A percentile compares a stretch with the other conserved stretches of the same genome.
These are phyloP conservation scores for Xylaria longipes DNA, from an alignment of 495 filamentous ascomycete species.

Conservation along the genomic window DNA sequence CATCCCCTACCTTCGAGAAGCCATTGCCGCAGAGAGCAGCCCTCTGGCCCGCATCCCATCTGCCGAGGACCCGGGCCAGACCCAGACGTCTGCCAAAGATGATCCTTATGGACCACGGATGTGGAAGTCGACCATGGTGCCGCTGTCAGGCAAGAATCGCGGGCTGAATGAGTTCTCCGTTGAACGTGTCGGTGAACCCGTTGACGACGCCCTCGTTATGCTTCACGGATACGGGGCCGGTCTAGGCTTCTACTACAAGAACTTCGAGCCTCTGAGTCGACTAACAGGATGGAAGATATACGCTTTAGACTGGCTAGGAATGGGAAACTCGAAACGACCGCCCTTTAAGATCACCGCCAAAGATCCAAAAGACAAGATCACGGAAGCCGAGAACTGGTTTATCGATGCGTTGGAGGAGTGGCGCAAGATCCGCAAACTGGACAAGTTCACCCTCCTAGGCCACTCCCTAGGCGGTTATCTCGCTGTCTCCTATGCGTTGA, in stretches of 20 bases:
- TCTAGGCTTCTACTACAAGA: slow-evolving; percentile 96
- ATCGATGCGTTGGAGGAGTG: slow-evolving; percentile 96
- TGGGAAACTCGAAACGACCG: slow-evolving; percentile 88
- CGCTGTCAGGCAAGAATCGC: slow-evolving; percentile 82
- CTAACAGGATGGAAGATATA: slow-evolving; percentile 85
- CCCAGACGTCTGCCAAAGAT: slow-evolving; percentile 56
- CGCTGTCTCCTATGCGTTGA: slow-evolving; percentile 91
- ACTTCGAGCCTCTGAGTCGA: slow-evolving; percentile 86
- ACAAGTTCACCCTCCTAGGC: slow-evolving; percentile 89
- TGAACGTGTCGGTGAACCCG: slow-evolving; percentile 78
- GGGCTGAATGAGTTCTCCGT: slow-evolving; percentile 93
- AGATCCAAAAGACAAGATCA: slow-evolving; percentile 78
- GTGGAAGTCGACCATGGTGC: slow-evolving; percentile 86
- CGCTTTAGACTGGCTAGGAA: slow-evolving; percentile 90
- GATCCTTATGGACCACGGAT: slow-evolving; percentile 87
- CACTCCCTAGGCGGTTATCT: slow-evolving; percentile 96
- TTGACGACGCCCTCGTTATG: slow-evolving; percentile 89
- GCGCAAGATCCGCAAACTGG: slow-evolving; percentile 85
- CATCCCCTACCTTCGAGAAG: slow-evolving; percentile 81
- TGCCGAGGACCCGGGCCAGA: slow-evolving; percentile 50
- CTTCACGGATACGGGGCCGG: slow-evolving; percentile 96
- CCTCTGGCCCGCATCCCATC: slow-evolving; percentile 34
- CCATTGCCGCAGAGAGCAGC: slow-evolving; percentile 55
- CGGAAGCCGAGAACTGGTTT: slow-evolving; percentile 94
- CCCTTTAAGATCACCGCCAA: slow-evolving; percentile 84